A percentile compares a stretch with the other conserved stretches of the same genome.
Evolutionary conservation across 305 asterid species (phyloP).

Genomic region (Solanum hybrid): DNA sequence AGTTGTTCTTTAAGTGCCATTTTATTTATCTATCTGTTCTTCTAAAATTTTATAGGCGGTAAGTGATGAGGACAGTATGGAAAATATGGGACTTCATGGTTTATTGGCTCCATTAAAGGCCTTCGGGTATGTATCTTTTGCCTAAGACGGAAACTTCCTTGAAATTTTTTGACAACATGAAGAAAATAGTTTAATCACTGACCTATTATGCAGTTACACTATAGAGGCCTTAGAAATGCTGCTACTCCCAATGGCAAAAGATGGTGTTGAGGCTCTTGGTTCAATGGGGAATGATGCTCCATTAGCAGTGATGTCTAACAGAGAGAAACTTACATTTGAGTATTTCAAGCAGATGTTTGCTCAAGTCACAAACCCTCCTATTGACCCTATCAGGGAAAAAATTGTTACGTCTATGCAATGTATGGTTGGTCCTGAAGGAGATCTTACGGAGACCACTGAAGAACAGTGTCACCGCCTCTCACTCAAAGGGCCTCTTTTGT

Average conservation of each 20-base stretch:
- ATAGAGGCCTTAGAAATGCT: conserved; percentile 94
- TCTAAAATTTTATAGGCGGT: conserved; percentile 40
- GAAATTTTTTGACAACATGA: not conserved
- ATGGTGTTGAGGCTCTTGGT: conserved; percentile 95
- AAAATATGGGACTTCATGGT: conserved; percentile 83
- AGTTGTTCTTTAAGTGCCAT: not conserved
- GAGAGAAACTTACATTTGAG: conserved; percentile 92
- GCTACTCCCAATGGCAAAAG: conserved; percentile 95
- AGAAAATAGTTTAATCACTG: conserved; percentile 6
- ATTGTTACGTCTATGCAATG: conserved; percentile 96
- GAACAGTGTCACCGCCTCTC: conserved; percentile 95
- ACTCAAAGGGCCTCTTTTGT: conserved; percentile 79
- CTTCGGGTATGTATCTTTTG: conserved; percentile 59
- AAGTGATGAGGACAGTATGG: conserved; percentile 69
- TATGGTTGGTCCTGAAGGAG: conserved; percentile 99
- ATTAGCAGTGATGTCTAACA: conserved; percentile 90
- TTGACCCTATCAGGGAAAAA: conserved; percentile 97
- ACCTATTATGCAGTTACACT: conserved; percentile 56
- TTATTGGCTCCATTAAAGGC: conserved; percentile 88
- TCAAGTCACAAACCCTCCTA: conserved; percentile 97
- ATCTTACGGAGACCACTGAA: conserved; percentile 95
- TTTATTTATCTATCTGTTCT: not conserved
- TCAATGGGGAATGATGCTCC: conserved; percentile 99
- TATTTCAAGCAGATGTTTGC: conserved; percentile 99
- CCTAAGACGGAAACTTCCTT: not conserved